Percentiles rank a stretch among this genome's conserved stretches.
phyloP scores from a whole-genome alignment of 306 rosid species.

The Cicer arietinum region DNA sequence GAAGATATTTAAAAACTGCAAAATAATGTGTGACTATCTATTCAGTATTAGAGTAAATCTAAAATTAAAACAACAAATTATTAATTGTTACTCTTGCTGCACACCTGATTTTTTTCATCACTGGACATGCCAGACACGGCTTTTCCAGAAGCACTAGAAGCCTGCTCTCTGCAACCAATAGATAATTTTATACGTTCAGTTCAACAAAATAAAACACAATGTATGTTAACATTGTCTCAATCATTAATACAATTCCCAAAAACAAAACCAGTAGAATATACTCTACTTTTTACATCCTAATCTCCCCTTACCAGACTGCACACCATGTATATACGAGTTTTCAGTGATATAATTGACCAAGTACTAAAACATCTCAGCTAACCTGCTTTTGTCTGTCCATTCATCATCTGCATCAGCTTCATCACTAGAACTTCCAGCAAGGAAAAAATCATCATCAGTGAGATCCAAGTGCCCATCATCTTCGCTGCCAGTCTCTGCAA shows the following conservation, averaged over 20 bases:
- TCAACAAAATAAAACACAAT: conserved; percentile 17
- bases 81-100: conserved; percentile 21
- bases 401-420: conserved; percentile 99
- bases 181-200: neutral
- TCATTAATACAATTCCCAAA: conserved; percentile 14
- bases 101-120: conserved; percentile 94
- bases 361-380: conserved; percentile 31
- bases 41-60: conserved; percentile 12
- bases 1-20: conserved; percentile 33
- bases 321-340: neutral
- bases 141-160: conserved; percentile 97
- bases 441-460: conserved; percentile 96
- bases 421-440: conserved; percentile 86
- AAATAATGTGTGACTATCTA: neutral
- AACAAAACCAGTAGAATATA: neutral
- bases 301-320: neutral
- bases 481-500: conserved; percentile 95
- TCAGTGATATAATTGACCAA: conserved; percentile 3
- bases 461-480: conserved; percentile 95
- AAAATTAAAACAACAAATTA: conserved; percentile 31
- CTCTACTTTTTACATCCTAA: conserved; percentile 13
- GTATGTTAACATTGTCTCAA: conserved; percentile 19
- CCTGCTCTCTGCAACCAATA: conserved; percentile 83
- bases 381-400: conserved; percentile 98
- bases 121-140: conserved; percentile 98